A percentile compares a stretch with the other conserved stretches of the same genome.
These are phyloP conservation scores for Ogataea hybrid DNA, from an alignment of 1,139 yeast species.

Conservation along the genomic window DNA sequence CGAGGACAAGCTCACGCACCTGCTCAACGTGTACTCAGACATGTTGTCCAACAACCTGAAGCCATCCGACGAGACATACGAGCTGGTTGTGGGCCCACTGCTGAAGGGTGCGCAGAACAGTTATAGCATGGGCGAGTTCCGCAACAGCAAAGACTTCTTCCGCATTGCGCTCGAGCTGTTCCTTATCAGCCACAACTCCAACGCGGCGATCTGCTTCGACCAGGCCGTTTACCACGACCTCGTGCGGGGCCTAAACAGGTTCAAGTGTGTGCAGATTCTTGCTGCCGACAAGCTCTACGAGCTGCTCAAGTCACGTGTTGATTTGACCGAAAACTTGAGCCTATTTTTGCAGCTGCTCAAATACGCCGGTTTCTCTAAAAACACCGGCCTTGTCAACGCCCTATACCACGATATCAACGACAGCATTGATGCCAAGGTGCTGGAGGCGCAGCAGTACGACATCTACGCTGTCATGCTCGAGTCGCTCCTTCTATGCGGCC, in stretches of 20 bases:
- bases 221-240: slow-evolving; percentile 22
- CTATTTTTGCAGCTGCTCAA: slow-evolving; percentile 27
- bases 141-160: slow-evolving; percentile 57
- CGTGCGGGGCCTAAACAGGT: slow-evolving; percentile 26
- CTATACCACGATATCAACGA: slow-evolving; percentile 23
- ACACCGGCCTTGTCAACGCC: slow-evolving; percentile 21
- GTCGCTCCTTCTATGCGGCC: slow-evolving; percentile 49
- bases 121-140: slow-evolving; percentile 35
- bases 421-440: slow-evolving; percentile 2
- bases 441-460: slow-evolving; percentile 36
- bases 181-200: slow-evolving; percentile 38
- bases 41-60: slow-evolving; percentile 48
- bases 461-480: slow-evolving; percentile 52
- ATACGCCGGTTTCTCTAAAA: slow-evolving; percentile 23
- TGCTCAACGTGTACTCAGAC: slow-evolving; percentile 68
- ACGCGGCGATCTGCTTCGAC: slow-evolving; percentile 33
- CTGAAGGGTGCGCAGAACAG: slow-evolving; percentile 48
- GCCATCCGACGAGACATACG: slow-evolving; percentile 55
- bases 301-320: slow-evolving; percentile 16
- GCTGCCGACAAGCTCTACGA: slow-evolving; percentile 18
- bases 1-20: slow-evolving; percentile 52
- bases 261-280: slow-evolving; percentile 20
- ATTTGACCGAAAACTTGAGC: slow-evolving; percentile 9
- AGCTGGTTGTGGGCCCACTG: slow-evolving; percentile 49
- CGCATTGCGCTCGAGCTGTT: slow-evolving; percentile 64